These are phyloP conservation scores for Paspalum notatum DNA, from an alignment of 176 grass and related monocot species.

Conservation along the genomic window DNA sequence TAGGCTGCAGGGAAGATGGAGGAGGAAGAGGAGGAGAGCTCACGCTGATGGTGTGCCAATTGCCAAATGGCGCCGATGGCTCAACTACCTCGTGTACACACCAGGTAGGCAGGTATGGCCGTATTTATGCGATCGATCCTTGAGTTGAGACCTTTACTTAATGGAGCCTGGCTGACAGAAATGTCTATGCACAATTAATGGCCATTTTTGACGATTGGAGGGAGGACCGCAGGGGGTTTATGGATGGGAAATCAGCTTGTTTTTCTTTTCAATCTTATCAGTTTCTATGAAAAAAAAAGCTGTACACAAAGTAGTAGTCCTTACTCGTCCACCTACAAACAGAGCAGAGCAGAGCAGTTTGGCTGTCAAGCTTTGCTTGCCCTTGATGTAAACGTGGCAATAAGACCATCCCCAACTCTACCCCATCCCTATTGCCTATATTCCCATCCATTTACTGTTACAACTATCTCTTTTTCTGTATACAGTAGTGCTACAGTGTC, in stretches of 20 bases:
- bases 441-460: too few relatives aligned
- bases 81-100: conserved; percentile 16
- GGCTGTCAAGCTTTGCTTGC: neutral
- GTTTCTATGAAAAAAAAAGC: too few relatives aligned
- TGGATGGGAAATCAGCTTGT: too few relatives aligned
- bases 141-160: neutral
- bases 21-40: conserved; percentile 3
- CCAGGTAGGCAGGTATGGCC: neutral
- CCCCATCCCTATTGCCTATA: too few relatives aligned
- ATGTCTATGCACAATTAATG: too few relatives aligned
- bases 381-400: neutral
- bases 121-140: neutral
- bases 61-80: conserved; percentile 30
- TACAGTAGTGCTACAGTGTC: too few relatives aligned
- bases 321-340: neutral
- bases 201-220: too few relatives aligned
- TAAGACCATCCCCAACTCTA: neutral
- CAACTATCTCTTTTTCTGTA: too few relatives aligned
- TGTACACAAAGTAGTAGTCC: neutral
- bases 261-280: too few relatives aligned
- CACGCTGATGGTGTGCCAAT: conserved; percentile 37
- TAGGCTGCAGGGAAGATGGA: neutral
- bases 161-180: neutral
- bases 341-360: neutral
- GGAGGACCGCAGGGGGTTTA: too few relatives aligned